Evolutionary conservation across 225 moss, liverwort and hornwort species (phyloP), one percentile per base, ranked within the genome.

Genomic region (Pseudisothecium myosuroides): DNA sequence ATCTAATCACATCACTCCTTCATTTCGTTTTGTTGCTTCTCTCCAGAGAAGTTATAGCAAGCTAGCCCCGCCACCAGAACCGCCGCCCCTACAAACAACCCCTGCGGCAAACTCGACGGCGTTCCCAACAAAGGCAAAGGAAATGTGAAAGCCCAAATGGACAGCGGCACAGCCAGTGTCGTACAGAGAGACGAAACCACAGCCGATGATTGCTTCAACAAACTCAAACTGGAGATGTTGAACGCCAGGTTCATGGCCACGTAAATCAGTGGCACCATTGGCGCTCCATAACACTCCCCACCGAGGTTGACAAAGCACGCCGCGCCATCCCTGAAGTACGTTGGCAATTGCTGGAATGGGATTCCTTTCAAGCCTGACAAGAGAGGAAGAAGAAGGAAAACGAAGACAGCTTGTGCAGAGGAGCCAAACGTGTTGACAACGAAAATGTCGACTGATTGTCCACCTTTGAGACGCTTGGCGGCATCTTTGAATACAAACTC

Each of bases 361-460:
- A 89, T 89, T 11, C 85, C 81, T 17, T 89, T 89, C 73, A 89
- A 43, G 36, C 63, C 86, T 0, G 89, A 89, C 81, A 89, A 12
- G 63, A 89, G 12, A 3, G 89, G 89, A 2, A 89, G 85, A 6
- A 89, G 54, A 17, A 89, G 43, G 0, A 89, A 22, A 1, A 89
- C 89, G 72, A 89, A 89, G 19, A 86, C 73, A 17, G 89, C 89
- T 14, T 89, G 89, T 1, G 89, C 85, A 5, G 85, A 41, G 1
- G 89, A 89, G 11, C 89, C 89, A 22, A 89, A 89, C 1, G 89
- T 89, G 80, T 89, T 89, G 37, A 89, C 89, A 7, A 89, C 89
- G 41, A 89, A 89, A 17, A 89, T 89, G 81, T 89, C 89, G 36
- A 89, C 85, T 2, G 89, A 85, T 23, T 49, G 87, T 5, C 76